Base-by-base conservation (phyloP, 345 rosid genomes). In the Dovyalis caffra region DNA sequence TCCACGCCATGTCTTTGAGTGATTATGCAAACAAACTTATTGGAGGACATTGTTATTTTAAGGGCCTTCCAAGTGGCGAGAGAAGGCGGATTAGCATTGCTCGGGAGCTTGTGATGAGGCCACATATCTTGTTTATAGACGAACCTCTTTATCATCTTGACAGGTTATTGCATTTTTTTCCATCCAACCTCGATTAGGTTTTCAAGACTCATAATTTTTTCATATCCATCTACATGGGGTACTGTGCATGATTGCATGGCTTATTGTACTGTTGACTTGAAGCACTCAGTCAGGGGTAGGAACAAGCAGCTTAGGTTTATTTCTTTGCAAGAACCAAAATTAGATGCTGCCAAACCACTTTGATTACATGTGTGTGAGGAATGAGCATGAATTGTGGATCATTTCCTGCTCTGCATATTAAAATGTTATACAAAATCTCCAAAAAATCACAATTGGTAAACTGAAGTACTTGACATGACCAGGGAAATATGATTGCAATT, bases 81-180 rank as follows among this genome's bases (percentile, higher is more conserved):
- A 92, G 98, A 87, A 91, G 99, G 85, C 98, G 98, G 72, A 88
- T 90, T 68, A 88, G 92, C 76, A 96, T 96, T 74, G 98, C 99
- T n/a, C 89, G 97, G 75, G 99, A 96, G 76, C 97, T 96, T 74
- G 99, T 93, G 77, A 93, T 87, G 97, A 89, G 99, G 82, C 98
- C 98, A 0, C 99, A 84, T 78, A 84, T 91, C 64, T 83, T 95
- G 73, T 95, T 95, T 79, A 89, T 95, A 18, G 99, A 95, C 45
- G 99, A 96, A 83, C 98, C 99, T 81, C 98, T 96, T 71, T 96
- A 96, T 87, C 98, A 88, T 76, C 97, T 96, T 64, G 98, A 93
- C 85, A 95, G 99, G 99, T 87, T 23, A 70, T 37, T 25, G 8
- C 38, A 31, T 31, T 37, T 40, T 67, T 67, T 45, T 60, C 60